A percentile compares a stretch with the other conserved stretches of the same genome.
Evolutionary conservation across 2,329 filamentous ascomycete genomes (phyloP).

Genomic region (Chlorencoelia australis): DNA sequence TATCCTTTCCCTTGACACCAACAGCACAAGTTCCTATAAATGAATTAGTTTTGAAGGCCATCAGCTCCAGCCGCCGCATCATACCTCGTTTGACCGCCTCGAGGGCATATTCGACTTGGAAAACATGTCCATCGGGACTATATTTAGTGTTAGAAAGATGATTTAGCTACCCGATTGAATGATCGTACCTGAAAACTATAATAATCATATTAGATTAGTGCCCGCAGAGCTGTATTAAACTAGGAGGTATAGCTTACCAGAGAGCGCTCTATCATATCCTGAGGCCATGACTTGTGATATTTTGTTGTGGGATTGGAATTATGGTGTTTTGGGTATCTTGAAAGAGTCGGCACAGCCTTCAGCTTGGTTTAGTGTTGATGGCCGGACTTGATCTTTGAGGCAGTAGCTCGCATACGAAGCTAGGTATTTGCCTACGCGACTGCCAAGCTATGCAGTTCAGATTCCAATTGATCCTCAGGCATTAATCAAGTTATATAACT

Average conservation of each 20-base stretch:
- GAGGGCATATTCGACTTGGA: constrained; percentile 98
- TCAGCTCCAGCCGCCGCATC: constrained; percentile 11
- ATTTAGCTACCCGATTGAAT: constrained; percentile 2
- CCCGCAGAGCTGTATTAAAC: constrained; percentile 34
- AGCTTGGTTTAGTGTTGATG: constrained; percentile 9
- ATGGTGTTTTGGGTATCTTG: constrained; percentile 10
- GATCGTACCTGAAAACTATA: constrained; percentile 70
- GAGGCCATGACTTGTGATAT: constrained; percentile 59
- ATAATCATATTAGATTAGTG: constrained; percentile 22
- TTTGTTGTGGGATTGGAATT: constrained; percentile 2
- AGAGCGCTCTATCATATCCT: constrained; percentile 97
- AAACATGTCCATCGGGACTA: constrained; percentile 98
- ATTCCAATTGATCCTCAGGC: constrained; percentile 3
- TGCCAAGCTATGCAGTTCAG: constrained; percentile 1
- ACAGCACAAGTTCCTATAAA: constrained; percentile 84
- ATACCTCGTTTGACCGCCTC: constrained; percentile 97
- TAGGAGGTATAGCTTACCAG: constrained; percentile 54
- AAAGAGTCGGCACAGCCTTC: constrained; percentile 7
- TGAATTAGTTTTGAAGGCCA: constrained; percentile 13
- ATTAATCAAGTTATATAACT: no score
- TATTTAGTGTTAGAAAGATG: constrained; percentile 34
- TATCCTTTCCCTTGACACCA: constrained; percentile 87
- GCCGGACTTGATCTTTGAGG: constrained; percentile 11
- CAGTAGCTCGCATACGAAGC: constrained; percentile 23
- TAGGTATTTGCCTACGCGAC: constrained; percentile 13